Evolutionary conservation across 257 asterid genomes (phyloP).

Genomic region (Osmanthus fragrans): DNA sequence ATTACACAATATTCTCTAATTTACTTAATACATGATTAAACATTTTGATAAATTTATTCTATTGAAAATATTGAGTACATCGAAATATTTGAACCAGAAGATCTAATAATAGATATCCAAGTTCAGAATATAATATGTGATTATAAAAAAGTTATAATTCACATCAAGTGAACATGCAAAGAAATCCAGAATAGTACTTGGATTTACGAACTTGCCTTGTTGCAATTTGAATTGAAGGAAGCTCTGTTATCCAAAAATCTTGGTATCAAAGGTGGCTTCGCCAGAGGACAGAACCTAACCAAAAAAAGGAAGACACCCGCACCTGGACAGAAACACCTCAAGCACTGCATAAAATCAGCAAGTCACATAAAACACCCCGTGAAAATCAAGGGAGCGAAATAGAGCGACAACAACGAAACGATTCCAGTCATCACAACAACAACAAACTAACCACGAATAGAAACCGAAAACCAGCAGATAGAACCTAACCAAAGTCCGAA

Average conservation of each 20-base stretch:
- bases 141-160: conserved; percentile 8
- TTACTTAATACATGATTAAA: background rate
- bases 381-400: too few relatives aligned
- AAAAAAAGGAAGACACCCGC: too few relatives aligned
- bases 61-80: background rate
- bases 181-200: background rate
- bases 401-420: too few relatives aligned
- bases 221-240: background rate
- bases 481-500: too few relatives aligned
- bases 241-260: background rate
- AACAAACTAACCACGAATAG: too few relatives aligned
- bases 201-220: background rate
- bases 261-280: too few relatives aligned
- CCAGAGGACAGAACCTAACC: too few relatives aligned
- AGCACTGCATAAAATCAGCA: too few relatives aligned
- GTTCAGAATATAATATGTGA: background rate
- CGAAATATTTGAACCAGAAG: background rate
- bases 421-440: too few relatives aligned
- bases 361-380: too few relatives aligned
- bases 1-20: background rate
- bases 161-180: conserved; percentile 5
- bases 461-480: too few relatives aligned
- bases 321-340: too few relatives aligned
- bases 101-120: background rate
- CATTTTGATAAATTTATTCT: background rate